phyloP scores from a whole-genome alignment of 164 flowering plant genomes.

The Platanus orientalis region DNA sequence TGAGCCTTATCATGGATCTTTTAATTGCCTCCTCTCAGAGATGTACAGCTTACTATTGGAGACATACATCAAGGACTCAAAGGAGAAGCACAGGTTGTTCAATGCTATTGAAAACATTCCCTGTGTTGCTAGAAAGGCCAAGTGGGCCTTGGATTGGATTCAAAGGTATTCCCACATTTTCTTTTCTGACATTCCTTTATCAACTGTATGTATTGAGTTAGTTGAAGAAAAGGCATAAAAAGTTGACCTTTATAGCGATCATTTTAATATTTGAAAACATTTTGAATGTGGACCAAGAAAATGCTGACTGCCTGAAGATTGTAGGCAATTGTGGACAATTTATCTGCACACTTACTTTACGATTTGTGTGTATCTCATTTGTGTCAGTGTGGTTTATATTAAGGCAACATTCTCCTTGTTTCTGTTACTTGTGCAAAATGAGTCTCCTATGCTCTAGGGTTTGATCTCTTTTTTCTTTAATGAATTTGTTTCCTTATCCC shows the following conservation, averaged over 20 bases:
- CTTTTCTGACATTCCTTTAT: neutral
- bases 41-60: slow-evolving; percentile 94
- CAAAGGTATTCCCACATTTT: slow-evolving; percentile 37
- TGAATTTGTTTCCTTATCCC: neutral
- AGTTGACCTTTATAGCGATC: neutral
- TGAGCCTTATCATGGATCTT: neutral
- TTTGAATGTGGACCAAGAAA: no score
- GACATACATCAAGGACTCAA: slow-evolving; percentile 73
- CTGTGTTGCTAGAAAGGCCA: slow-evolving; percentile 65
- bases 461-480: no score
- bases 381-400: neutral
- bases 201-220: neutral
- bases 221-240: neutral
- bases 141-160: slow-evolving; percentile 86
- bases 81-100: slow-evolving; percentile 68
- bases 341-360: no score
- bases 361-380: neutral
- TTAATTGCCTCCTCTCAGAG: slow-evolving; percentile 33
- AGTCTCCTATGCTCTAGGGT: neutral
- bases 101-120: slow-evolving; percentile 77
- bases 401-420: neutral
- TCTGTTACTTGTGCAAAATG: neutral
- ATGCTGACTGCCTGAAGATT: no score
- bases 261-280: no score
- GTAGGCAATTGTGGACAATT: no score